Evolutionary conservation across 202 grass and related monocot genomes (phyloP), one percentile per base, ranked within the genome.

Genomic region (Brachypodium distachyon): DNA sequence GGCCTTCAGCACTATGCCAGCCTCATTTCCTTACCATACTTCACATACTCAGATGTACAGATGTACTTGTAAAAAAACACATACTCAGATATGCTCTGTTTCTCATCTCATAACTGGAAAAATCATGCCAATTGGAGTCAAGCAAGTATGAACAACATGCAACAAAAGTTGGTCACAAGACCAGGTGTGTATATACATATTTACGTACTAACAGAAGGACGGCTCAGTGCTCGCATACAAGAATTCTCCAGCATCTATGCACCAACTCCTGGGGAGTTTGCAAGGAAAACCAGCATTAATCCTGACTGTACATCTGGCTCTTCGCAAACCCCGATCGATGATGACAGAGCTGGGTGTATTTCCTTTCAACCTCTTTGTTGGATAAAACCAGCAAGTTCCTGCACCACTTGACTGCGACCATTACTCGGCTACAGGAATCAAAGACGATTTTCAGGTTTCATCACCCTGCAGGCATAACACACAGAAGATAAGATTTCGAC

Each of bases 401-500:
- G n/a, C n/a, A n/a, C n/a, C n/a, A n/a, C n/a, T n/a, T n/a, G n/a
- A n/a, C n/a, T n/a, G n/a, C n/a, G n/a, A n/a, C n/a, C n/a, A n/a
- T n/a, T n/a, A n/a, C n/a, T 11, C n/a, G 2, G 28, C 1, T 69
- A 1, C 31, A 73, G 9, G 18, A 41, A n/a, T 14, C 4, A 40
- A 50, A 61, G 34, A 64, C 14, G 46, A 61, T 39, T 23, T 60
- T 2, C 22, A 54, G 21, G 44, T 62, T 71, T 72, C 42, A 21
- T 78, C 65, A 70, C n/a, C 44, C 73, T 84, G 56, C 74, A 84
- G n/a, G n/a, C n/a, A n/a, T n/a, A n/a, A 22, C 64, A 70, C 3
- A 60, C 3, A 38, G 26, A 75, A 10, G 3, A 6, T 10, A 12
- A 14, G 26, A 16, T 11, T 44, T 42, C 23, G 7, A 1, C 21